phyloP scores from a whole-genome alignment of 768 basidiomycete genomes.

The Holtermannia corniformis region DNA sequence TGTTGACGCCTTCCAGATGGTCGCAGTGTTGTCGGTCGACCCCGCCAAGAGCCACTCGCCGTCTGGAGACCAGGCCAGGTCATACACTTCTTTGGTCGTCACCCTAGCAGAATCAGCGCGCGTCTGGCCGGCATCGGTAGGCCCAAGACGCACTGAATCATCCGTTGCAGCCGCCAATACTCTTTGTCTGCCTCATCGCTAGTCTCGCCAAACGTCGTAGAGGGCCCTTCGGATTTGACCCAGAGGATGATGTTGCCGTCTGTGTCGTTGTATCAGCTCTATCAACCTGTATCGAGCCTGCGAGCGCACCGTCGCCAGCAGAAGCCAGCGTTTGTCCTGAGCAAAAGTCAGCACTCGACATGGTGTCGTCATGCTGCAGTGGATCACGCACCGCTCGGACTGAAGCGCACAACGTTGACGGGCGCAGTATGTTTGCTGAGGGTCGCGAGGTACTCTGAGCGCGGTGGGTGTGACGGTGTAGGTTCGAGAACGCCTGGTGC shows the following conservation, averaged over 20 bases:
- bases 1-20: constrained; percentile 35
- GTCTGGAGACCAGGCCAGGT: constrained; percentile 92
- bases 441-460: constrained; percentile 92
- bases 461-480: constrained; percentile 54
- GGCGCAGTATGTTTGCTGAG: constrained; percentile 84
- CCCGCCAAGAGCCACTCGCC: constrained; percentile 93
- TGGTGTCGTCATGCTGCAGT: too few relatives aligned
- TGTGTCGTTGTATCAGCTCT: constrained; percentile 37
- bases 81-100: constrained; percentile 92
- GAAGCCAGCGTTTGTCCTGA: constrained; percentile 90
- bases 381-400: constrained; percentile 95
- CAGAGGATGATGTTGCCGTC: constrained; percentile 98
- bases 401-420: constrained; percentile 93
- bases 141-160: constrained; percentile 55
- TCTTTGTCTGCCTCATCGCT: constrained; percentile 86
- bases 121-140: not conserved
- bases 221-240: constrained; percentile 69
- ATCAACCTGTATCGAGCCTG: not conserved
- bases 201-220: constrained; percentile 65
- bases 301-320: constrained; percentile 79
- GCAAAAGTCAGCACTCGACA: too few relatives aligned
- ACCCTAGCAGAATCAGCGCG: constrained; percentile 49
- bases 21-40: constrained; percentile 87
- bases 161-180: constrained; percentile 76
- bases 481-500: constrained; percentile 17